Conservation (phyloP, 257 asterid genomes). For the Solanum arcanum region DNA sequence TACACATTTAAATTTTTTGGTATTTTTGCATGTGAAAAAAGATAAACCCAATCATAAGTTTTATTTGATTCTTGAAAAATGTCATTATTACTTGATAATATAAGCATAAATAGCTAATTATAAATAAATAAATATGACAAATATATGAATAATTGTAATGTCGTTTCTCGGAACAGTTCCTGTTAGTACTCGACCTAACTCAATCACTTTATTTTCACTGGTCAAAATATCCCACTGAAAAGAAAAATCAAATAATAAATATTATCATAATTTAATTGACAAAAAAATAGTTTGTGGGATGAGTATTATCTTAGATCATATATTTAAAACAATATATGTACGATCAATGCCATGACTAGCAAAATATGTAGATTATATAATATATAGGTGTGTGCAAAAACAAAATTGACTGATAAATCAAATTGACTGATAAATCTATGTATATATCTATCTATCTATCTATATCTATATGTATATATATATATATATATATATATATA, state of each 20-base stretch:
- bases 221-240: constrained; percentile 65
- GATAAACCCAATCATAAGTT: background rate
- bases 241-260: background rate
- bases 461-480: too few relatives aligned
- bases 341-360: background rate
- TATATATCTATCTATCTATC: too few relatives aligned
- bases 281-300: background rate
- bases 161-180: constrained; percentile 42
- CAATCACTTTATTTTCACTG: constrained; percentile 24
- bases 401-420: too few relatives aligned
- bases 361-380: background rate
- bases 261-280: background rate
- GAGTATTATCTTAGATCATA: background rate
- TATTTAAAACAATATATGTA: background rate
- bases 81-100: background rate
- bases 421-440: too few relatives aligned
- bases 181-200: constrained; percentile 44
- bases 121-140: background rate
- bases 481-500: too few relatives aligned
- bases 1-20: background rate
- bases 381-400: background rate
- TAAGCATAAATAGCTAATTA: background rate
- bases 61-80: background rate
- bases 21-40: background rate
- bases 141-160: constrained; percentile 54